phyloP scores from a whole-genome alignment of 148 eudicot genomes.

The Rhododendron vialii region DNA sequence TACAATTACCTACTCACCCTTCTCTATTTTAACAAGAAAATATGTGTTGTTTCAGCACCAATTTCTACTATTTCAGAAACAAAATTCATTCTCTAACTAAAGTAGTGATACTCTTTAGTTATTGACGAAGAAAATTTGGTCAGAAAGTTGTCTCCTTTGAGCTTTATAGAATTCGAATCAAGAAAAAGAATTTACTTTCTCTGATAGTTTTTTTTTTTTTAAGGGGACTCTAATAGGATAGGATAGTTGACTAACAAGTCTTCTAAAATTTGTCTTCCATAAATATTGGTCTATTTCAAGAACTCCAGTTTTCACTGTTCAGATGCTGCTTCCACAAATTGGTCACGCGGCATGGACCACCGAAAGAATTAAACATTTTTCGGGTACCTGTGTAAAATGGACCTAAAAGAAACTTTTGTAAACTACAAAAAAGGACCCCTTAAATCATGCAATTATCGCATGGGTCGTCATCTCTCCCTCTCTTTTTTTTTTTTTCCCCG shows the following conservation, averaged over 20 bases:
- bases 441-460: too few species aligned
- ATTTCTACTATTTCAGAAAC: too few species aligned
- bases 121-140: background rate
- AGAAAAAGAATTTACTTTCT: too few species aligned
- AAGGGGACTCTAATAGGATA: too few species aligned
- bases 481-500: background rate
- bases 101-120: background rate
- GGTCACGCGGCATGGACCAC: background rate
- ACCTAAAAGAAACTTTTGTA: background rate
- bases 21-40: too few species aligned
- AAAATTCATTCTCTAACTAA: background rate
- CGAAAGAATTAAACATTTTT: background rate
- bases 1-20: too few species aligned
- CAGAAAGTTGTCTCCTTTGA: background rate
- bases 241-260: background rate
- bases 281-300: background rate
- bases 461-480: background rate
- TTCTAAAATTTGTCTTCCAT: background rate
- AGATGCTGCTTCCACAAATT: background rate
- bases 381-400: background rate
- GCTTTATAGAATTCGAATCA: background rate
- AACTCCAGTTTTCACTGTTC: background rate
- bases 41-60: too few species aligned
- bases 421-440: too few species aligned
- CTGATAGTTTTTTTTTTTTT: too few species aligned